Evolutionary conservation across 2,329 filamentous ascomycete species (phyloP), one percentile per base, ranked within the genome.

Genomic region (Xylariaceae sp.): DNA sequence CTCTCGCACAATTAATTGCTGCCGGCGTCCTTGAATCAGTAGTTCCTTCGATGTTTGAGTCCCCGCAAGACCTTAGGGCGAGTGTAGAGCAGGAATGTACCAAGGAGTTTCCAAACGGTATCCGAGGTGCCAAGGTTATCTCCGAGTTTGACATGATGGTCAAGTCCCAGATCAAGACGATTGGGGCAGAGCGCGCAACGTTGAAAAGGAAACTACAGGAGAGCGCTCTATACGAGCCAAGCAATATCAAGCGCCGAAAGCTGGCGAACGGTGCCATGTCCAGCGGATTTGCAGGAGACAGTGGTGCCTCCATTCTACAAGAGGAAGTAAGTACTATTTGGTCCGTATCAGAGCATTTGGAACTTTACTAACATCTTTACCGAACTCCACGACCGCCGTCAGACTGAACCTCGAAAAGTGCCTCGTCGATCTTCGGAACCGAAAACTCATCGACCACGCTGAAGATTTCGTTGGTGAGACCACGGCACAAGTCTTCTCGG

Each of bases 391-490:
- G 59, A 78, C 92, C 64, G 81, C 92, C 42, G 78, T 97, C 53
- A 85, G 88, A 34, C 79, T 97, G 57, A 97, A 96, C 71, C 88
- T 90, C 69, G 88, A 92, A 58, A 95, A 93, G 73, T 90, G 91
- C 60, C 79, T 88, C 5, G 89, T 97, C 8, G 86, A 89, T 53
- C 79, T 96, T 63, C 89, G 93, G 58, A 96, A 91, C 68, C 82
- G 87, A 64, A 84, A 86, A 17, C 84, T 97, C 2, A 84, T 88
- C 55, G 80, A 85, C n/a, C 83, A 92, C 58, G 90, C 86, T 1
- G 81, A 86, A 55, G 84, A 88, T 56, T 80, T 83, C 37, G 81
- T 94, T 17, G 89, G 92, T 50, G 80, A 86, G 47, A 85, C 83
- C 1, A 95, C 92, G 1, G 87, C 88, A 0, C 81, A 87, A 61